These are phyloP conservation scores for Schizophyllum commune DNA, from an alignment of 1,284 basidiomycete genomes.

Conservation along the genomic window DNA sequence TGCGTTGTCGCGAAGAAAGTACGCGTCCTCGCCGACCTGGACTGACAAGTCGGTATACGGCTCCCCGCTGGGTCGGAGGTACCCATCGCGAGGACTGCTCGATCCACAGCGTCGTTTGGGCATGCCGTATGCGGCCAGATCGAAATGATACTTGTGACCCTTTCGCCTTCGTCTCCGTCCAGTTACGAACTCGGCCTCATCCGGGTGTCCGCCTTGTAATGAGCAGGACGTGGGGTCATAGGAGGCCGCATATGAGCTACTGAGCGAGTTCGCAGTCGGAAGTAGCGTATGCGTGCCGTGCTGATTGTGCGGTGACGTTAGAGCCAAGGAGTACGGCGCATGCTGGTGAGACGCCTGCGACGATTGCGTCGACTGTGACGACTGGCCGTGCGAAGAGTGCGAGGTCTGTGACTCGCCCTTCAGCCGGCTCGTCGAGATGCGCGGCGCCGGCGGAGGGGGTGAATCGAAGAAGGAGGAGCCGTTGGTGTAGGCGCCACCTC, in stretches of 20 bases:
- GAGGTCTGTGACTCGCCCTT: not conserved
- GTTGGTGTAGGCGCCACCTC: not conserved
- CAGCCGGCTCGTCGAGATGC: not conserved
- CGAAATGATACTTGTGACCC: slow-evolving; percentile 49
- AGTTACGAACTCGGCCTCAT: not conserved
- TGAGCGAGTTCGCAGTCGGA: not conserved
- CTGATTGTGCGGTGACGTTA: not conserved
- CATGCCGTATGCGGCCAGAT: slow-evolving; percentile 71
- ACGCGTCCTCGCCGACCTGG: slow-evolving; percentile 81
- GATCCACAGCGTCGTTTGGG: slow-evolving; percentile 25
- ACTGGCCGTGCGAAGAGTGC: not conserved
- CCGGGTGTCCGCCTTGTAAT: not conserved
- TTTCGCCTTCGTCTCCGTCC: not conserved
- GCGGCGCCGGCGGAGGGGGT: too few relatives aligned
- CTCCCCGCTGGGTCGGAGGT: slow-evolving; percentile 2
- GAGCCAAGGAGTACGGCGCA: not conserved
- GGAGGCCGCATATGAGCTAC: not conserved
- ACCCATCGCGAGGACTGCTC: slow-evolving; percentile 11
- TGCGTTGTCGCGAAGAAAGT: slow-evolving; percentile 76
- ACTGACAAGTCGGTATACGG: slow-evolving; percentile 39
- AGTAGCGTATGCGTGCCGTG: not conserved
- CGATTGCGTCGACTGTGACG: not conserved
- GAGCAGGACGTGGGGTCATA: not conserved
- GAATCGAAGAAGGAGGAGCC: not conserved
- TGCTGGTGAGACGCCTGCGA: not conserved